These are phyloP conservation scores for Pythium plurisporium DNA, from an alignment of 352 stramenopile genomes.

Conservation along the genomic window DNA sequence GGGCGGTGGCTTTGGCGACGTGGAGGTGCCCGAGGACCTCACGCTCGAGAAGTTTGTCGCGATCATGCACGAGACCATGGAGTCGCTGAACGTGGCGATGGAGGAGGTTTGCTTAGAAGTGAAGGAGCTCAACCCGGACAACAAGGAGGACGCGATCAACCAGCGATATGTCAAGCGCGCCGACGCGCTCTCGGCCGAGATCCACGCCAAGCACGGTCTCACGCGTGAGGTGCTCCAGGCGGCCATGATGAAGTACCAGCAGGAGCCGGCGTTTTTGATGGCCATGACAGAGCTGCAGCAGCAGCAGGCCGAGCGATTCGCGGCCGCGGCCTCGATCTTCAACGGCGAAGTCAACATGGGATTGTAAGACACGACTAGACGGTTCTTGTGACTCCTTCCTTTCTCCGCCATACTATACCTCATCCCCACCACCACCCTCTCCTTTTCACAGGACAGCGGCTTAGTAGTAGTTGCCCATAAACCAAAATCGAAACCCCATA, in stretches of 20 bases:
- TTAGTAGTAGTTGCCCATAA: conserved; percentile 2
- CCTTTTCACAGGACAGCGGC: neutral
- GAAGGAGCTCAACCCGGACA: conserved; percentile 82
- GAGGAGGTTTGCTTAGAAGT: conserved; percentile 86
- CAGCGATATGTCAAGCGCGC: conserved; percentile 88
- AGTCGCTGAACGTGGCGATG: conserved; percentile 87
- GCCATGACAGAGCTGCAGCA: conserved; percentile 86
- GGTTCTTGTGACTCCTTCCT: neutral
- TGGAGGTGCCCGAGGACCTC: conserved; percentile 76
- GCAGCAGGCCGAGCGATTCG: conserved; percentile 82
- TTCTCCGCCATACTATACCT: neutral
- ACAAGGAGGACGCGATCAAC: conserved; percentile 89
- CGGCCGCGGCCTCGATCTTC: conserved; percentile 76
- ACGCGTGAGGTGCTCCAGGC: conserved; percentile 84
- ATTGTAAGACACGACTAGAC: conserved; percentile 49
- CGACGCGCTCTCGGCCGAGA: conserved; percentile 78
- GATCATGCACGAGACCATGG: conserved; percentile 90
- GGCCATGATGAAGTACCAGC: conserved; percentile 91
- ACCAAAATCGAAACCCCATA: conserved; percentile 5
- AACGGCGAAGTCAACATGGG: conserved; percentile 90
- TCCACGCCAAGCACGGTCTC: conserved; percentile 85
- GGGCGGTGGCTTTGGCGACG: conserved; percentile 71
- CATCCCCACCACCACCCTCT: no score
- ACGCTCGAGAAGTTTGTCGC: conserved; percentile 85
- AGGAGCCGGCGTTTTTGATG: conserved; percentile 84